phyloP scores from a whole-genome alignment of 176 grass and related monocot genomes.

The Bonia amplexicaulis region DNA sequence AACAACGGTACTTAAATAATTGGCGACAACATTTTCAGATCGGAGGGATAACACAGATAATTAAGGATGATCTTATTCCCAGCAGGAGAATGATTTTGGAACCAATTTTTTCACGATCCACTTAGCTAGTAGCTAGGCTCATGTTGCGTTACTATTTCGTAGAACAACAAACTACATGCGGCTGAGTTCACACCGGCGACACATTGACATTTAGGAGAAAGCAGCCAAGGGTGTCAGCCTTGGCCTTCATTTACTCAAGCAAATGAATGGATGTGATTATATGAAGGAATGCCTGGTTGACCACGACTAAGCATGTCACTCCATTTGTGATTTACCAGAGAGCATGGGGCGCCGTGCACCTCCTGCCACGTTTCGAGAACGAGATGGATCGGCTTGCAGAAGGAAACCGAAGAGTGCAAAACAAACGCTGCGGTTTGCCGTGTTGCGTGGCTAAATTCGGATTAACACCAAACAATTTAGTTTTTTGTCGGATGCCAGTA shows the following conservation, averaged over 20 bases:
- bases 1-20: constrained; percentile 4
- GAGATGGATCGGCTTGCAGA: neutral
- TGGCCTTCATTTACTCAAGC: neutral
- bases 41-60: neutral
- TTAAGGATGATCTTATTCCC: neutral
- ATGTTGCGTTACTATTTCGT: neutral
- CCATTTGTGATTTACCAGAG: neutral
- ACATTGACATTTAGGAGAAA: neutral
- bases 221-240: neutral
- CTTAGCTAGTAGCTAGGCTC: neutral
- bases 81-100: neutral
- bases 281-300: constrained; percentile 12
- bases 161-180: neutral
- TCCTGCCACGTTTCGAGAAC: constrained; percentile 20
- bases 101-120: neutral
- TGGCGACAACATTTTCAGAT: neutral
- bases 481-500: neutral
- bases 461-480: neutral
- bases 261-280: neutral
- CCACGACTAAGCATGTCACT: neutral
- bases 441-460: neutral
- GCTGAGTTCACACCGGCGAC: neutral
- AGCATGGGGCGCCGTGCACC: constrained; percentile 12
- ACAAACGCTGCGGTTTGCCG: neutral
- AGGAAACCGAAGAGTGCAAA: neutral